Evolutionary conservation across 805 yeast species (phyloP).

Genomic region (Yarrowia sp.): DNA sequence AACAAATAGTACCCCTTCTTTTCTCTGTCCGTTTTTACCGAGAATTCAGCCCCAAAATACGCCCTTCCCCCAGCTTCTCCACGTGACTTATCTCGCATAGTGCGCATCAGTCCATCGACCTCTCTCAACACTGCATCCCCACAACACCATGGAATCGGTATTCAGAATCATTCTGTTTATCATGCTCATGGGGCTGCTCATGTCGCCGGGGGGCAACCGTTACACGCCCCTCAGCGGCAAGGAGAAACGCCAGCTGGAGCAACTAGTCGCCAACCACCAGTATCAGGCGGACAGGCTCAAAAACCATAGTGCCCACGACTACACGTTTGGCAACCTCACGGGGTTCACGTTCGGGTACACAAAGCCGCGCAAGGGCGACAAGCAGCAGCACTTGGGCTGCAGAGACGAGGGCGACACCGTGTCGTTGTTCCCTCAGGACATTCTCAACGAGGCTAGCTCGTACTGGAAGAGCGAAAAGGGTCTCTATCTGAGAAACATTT

Average conservation of each 20-base stretch:
- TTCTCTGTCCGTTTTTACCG: too few relatives aligned
- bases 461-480: slow-evolving; percentile 21
- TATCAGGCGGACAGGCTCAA: slow-evolving; percentile 30
- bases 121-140: slow-evolving; percentile 18
- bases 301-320: slow-evolving; percentile 20
- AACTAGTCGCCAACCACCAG: slow-evolving; percentile 17
- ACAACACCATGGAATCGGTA: slow-evolving; percentile 35
- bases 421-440: slow-evolving; percentile 17
- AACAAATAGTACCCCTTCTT: too few relatives aligned
- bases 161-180: slow-evolving; percentile 38
- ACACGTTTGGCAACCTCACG: slow-evolving; percentile 26
- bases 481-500: slow-evolving; percentile 27
- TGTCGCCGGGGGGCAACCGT: slow-evolving; percentile 38
- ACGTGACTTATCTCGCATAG: slow-evolving; percentile 38
- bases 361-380: slow-evolving; percentile 12
- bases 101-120: slow-evolving; percentile 25
- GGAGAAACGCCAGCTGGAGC: slow-evolving; percentile 36
- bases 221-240: slow-evolving; percentile 30
- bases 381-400: slow-evolving; percentile 12
- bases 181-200: slow-evolving; percentile 39
- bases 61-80: neutral
- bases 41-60: too few relatives aligned
- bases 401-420: slow-evolving; percentile 17
- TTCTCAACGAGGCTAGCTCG: slow-evolving; percentile 6
- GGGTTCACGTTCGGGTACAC: slow-evolving; percentile 37